These are phyloP conservation scores for Taxillus chinensis DNA, from an alignment of 164 flowering plant genomes.

Conservation along the genomic window DNA sequence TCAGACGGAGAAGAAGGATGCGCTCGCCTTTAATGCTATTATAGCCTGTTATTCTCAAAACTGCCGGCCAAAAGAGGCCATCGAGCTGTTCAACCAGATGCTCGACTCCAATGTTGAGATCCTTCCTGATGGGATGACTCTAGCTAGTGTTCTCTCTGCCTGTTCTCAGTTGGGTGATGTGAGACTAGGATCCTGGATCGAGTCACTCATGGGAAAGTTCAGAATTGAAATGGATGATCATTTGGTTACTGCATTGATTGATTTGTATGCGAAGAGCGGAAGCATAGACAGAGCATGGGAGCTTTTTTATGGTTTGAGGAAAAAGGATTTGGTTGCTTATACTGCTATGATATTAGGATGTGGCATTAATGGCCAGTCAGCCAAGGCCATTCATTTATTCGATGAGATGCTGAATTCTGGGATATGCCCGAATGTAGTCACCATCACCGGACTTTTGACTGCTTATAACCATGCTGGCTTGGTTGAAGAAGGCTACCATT, in stretches of 20 bases:
- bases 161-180: slow-evolving; percentile 3
- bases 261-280: slow-evolving; percentile 20
- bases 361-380: slow-evolving; percentile 1
- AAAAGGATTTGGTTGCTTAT: neutral
- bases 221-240: slow-evolving; percentile 4
- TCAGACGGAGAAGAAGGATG: neutral
- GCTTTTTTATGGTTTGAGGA: neutral
- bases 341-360: slow-evolving; percentile 13
- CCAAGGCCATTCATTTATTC: neutral
- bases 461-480: slow-evolving; percentile 24
- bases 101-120: neutral
- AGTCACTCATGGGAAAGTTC: neutral
- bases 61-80: slow-evolving; percentile 1
- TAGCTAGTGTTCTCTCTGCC: slow-evolving; percentile 1
- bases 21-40: neutral
- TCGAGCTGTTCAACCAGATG: slow-evolving; percentile 1
- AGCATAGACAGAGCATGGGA: neutral
- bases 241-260: slow-evolving; percentile 1
- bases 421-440: neutral
- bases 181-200: neutral
- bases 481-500: slow-evolving; percentile 28
- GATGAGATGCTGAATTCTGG: neutral
- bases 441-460: slow-evolving; percentile 1
- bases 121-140: neutral
- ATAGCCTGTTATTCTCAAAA: slow-evolving; percentile 2